These are phyloP conservation scores for Darksidea phi DNA, from an alignment of 495 filamentous ascomycete genomes.

Conservation along the genomic window DNA sequence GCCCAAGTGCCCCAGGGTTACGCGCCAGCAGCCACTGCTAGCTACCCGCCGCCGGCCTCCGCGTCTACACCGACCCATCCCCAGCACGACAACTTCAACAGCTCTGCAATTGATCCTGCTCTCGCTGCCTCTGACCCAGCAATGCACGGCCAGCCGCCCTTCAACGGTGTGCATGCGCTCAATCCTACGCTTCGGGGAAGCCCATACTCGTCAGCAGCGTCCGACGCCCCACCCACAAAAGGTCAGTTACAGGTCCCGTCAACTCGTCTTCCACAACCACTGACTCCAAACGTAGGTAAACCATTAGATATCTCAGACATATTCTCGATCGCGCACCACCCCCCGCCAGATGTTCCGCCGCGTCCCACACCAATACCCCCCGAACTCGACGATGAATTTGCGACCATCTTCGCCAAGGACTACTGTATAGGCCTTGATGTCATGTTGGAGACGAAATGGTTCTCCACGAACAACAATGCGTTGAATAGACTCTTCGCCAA, in stretches of 20 bases:
- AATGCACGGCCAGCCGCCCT: slow-evolving; percentile 27
- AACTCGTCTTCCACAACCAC: neutral
- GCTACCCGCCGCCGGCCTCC: slow-evolving; percentile 54
- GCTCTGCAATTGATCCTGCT: slow-evolving; percentile 70
- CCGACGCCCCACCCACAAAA: slow-evolving; percentile 46
- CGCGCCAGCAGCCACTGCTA: slow-evolving; percentile 59
- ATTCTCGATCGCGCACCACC: slow-evolving; percentile 57
- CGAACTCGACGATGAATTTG: slow-evolving; percentile 63
- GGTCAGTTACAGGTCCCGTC: slow-evolving; percentile 38
- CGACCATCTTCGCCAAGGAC: slow-evolving; percentile 69
- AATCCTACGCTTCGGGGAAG: slow-evolving; percentile 43
- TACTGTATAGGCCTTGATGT: slow-evolving; percentile 75
- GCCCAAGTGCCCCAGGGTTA: slow-evolving; percentile 58
- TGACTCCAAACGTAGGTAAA: slow-evolving; percentile 56
- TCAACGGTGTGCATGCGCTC: slow-evolving; percentile 40
- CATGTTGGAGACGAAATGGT: slow-evolving; percentile 87
- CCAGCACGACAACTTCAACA: slow-evolving; percentile 57
- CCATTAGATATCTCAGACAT: slow-evolving; percentile 74
- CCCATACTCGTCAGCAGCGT: slow-evolving; percentile 45
- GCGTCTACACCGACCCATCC: slow-evolving; percentile 38
- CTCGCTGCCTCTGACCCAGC: slow-evolving; percentile 44
- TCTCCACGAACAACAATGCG: slow-evolving; percentile 56
- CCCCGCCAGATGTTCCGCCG: slow-evolving; percentile 59
- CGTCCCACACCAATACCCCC: slow-evolving; percentile 48
- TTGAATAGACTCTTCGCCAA: slow-evolving; percentile 63